Percentiles rank a stretch among this genome's conserved stretches.
Conservation (phyloP, 2,329 filamentous ascomycete species). For the Hymenoscyphus scutula region DNA sequence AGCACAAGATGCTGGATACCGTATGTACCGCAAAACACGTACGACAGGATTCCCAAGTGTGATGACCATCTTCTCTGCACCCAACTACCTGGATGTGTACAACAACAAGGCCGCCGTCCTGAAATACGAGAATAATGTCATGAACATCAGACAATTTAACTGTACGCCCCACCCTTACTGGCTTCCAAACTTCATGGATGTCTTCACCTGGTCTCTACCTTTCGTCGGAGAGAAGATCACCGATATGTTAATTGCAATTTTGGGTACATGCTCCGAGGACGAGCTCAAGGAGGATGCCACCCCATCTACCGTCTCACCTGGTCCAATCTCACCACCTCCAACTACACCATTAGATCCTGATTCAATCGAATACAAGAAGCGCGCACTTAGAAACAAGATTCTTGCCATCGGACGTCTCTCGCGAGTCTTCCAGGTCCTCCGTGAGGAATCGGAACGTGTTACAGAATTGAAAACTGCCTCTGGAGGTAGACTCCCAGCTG, state of each 20-base stretch:
- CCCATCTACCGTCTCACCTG: slow-evolving; percentile 58
- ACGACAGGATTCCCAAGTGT: slow-evolving; percentile 98
- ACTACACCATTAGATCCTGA: slow-evolving; percentile 65
- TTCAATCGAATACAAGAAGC: slow-evolving; percentile 88
- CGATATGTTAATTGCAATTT: slow-evolving; percentile 97
- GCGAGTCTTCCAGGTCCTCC: slow-evolving; percentile 95
- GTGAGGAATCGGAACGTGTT: slow-evolving; percentile 94
- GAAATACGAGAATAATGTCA: slow-evolving; percentile 99
- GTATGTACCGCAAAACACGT: slow-evolving; percentile 98
- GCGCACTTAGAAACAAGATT: slow-evolving; percentile 99
- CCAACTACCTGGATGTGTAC: slow-evolving; percentile 98
- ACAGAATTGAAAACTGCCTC: slow-evolving; percentile 97
- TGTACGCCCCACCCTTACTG: slow-evolving; percentile 99
- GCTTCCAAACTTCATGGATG: slow-evolving; percentile 99
- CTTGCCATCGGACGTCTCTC: slow-evolving; percentile 94
- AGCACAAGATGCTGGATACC: slow-evolving; percentile 95
- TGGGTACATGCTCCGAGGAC: slow-evolving; percentile 99
- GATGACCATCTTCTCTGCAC: slow-evolving; percentile 99
- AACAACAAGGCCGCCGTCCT: slow-evolving; percentile 99
- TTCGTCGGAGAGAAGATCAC: slow-evolving; percentile 99
- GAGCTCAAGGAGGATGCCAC: slow-evolving; percentile 89
- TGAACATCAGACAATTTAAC: slow-evolving; percentile 99
- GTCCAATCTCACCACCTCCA: slow-evolving; percentile 71
- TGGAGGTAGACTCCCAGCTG: slow-evolving; percentile 86
- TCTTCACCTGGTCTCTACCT: slow-evolving; percentile 99